These are phyloP conservation scores for Salvia miltiorrhiza DNA, from an alignment of 257 asterid species.

Conservation along the genomic window DNA sequence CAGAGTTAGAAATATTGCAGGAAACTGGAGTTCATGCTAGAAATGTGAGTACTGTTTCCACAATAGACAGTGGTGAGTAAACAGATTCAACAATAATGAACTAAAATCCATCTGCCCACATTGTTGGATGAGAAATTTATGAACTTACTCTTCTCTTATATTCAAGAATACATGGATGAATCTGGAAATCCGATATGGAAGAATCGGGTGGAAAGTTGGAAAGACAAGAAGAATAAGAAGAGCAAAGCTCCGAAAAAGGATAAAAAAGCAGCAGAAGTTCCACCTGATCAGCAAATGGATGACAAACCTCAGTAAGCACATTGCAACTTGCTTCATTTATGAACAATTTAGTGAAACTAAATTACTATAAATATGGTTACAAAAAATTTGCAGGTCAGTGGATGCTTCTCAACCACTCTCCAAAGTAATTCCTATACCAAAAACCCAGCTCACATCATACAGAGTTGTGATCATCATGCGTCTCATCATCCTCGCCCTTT, in stretches of 20 bases:
- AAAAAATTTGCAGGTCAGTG: conserved; percentile 51
- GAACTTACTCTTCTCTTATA: conserved; percentile 14
- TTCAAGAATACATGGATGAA: conserved; percentile 64
- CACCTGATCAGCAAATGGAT: conserved; percentile 75
- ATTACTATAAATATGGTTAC: neutral
- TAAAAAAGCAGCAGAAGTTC: conserved; percentile 51
- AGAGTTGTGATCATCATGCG: conserved; percentile 74
- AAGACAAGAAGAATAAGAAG: conserved; percentile 87
- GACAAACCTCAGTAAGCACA: conserved; percentile 66
- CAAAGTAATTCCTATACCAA: conserved; percentile 63
- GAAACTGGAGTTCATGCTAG: conserved; percentile 89
- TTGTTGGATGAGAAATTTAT: neutral
- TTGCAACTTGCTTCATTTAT: neutral
- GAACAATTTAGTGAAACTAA: neutral
- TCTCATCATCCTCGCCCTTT: conserved; percentile 62
- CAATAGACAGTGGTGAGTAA: conserved; percentile 86
- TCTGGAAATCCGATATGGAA: conserved; percentile 98
- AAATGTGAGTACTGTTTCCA: conserved; percentile 79
- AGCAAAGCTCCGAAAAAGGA: conserved; percentile 42
- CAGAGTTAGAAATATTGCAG: conserved; percentile 30
- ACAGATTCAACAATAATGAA: neutral
- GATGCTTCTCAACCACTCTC: conserved; percentile 81
- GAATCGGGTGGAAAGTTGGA: conserved; percentile 97
- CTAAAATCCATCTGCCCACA: neutral
- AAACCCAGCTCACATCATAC: conserved; percentile 66